A percentile compares a stretch with the other conserved stretches of the same genome.
Conservation (phyloP, 257 asterid species). For the Lycium barbarum region DNA sequence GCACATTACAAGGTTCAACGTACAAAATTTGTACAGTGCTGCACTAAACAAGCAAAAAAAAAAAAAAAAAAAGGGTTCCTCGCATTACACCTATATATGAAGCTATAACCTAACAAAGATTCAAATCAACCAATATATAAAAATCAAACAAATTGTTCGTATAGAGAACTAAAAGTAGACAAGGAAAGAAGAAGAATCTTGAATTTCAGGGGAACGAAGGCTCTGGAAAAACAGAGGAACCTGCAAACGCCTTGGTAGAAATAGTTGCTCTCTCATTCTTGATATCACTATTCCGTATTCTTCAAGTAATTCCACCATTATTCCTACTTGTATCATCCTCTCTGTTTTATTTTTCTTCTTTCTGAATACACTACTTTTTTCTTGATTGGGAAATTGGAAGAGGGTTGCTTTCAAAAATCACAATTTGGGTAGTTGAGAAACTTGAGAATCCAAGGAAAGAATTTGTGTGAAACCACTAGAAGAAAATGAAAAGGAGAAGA, state of each 20-base stretch:
- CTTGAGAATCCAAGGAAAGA: neutral
- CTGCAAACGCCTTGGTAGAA: slow-evolving; percentile 44
- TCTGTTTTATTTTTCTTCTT: neutral
- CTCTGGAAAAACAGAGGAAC: slow-evolving; percentile 41
- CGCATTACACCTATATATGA: neutral
- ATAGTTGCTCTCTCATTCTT: slow-evolving; percentile 57
- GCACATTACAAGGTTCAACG: neutral
- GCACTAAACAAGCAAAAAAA: neutral
- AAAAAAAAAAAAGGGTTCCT: neutral
- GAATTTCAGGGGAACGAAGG: slow-evolving; percentile 49
- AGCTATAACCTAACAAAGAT: neutral
- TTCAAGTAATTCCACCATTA: slow-evolving; percentile 69
- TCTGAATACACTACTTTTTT: neutral
- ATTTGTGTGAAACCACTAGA: slow-evolving; percentile 11
- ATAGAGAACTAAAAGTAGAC: slow-evolving; percentile 52
- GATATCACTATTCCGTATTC: slow-evolving; percentile 68
- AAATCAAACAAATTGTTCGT: neutral
- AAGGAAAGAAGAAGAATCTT: slow-evolving; percentile 57
- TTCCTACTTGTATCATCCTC: slow-evolving; percentile 73
- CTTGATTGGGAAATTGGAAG: neutral
- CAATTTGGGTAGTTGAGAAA: slow-evolving; percentile 2
- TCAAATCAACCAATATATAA: neutral
- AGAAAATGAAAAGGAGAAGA: neutral
- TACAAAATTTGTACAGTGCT: neutral
- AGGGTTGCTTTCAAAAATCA: neutral